phyloP scores from a whole-genome alignment of 495 filamentous ascomycete species.

The Articulospora tetracladia region DNA sequence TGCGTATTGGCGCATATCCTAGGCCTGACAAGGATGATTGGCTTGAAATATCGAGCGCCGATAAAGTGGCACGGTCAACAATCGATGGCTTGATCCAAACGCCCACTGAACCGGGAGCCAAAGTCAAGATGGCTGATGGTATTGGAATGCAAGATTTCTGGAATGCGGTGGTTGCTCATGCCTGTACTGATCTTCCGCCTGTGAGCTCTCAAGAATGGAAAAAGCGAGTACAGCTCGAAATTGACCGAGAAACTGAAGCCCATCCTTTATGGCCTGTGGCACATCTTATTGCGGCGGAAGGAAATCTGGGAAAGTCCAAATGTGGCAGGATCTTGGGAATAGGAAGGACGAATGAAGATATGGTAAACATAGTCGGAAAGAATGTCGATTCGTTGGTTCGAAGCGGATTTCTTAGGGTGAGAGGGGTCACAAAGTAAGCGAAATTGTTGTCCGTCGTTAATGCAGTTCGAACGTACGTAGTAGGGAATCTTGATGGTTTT shows the following conservation, averaged over 20 bases:
- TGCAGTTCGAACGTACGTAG: no score
- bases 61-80: not conserved
- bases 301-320: not conserved
- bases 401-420: not conserved
- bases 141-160: not conserved
- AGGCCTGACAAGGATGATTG: not conserved
- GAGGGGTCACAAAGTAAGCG: not conserved
- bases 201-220: slow-evolving; percentile 2
- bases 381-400: not conserved
- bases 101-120: not conserved
- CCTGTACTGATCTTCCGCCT: not conserved
- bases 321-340: not conserved
- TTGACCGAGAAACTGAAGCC: not conserved
- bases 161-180: not conserved
- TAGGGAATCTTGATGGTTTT: no score
- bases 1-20: not conserved
- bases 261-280: not conserved
- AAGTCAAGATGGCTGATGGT: not conserved
- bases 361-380: not conserved
- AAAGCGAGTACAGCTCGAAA: not conserved
- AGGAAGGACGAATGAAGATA: not conserved
- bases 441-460: no score
- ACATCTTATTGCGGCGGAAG: not conserved
- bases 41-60: not conserved
- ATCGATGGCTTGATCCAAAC: not conserved